A percentile compares a stretch with the other conserved stretches of the same genome.
Evolutionary conservation across 2,329 filamentous ascomycete genomes (phyloP).

Genomic region (Simplicillium aogashimaense): DNA sequence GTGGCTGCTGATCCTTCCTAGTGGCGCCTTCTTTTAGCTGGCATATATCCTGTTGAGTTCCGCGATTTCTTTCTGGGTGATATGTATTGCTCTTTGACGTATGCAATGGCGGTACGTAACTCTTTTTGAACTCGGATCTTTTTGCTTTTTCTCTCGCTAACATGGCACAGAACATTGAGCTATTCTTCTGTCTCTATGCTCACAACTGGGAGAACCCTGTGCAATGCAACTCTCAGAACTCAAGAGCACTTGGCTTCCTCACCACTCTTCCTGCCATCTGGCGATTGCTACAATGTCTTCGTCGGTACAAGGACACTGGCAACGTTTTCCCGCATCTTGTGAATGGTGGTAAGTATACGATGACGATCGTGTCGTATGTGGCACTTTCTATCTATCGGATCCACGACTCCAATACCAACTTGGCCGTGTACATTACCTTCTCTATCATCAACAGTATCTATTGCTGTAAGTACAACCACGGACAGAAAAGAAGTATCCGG

Average conservation of each 20-base stretch:
- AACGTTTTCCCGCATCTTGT: slow-evolving; percentile 87
- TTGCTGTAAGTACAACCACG: slow-evolving; percentile 58
- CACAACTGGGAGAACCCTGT: slow-evolving; percentile 61
- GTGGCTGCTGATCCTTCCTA: slow-evolving; percentile 23
- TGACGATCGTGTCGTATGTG: slow-evolving; percentile 72
- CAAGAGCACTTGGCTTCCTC: slow-evolving; percentile 78
- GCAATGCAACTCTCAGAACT: slow-evolving; percentile 79
- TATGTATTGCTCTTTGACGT: slow-evolving; percentile 94
- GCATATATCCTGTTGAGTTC: slow-evolving; percentile 89
- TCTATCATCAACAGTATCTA: slow-evolving; percentile 78
- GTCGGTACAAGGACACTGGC: slow-evolving; percentile 77
- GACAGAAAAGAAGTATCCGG: too few species aligned
- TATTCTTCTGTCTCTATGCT: slow-evolving; percentile 94
- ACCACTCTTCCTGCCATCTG: slow-evolving; percentile 75
- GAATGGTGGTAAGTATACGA: slow-evolving; percentile 85
- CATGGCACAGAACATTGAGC: slow-evolving; percentile 60
- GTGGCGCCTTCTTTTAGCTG: slow-evolving; percentile 79
- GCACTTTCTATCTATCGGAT: slow-evolving; percentile 79
- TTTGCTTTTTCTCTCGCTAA: slow-evolving; percentile 5
- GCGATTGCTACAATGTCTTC: slow-evolving; percentile 82
- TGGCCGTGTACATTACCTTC: slow-evolving; percentile 70
- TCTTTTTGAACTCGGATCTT: not conserved
- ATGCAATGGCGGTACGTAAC: slow-evolving; percentile 67
- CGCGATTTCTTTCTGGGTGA: slow-evolving; percentile 96
- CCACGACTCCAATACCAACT: slow-evolving; percentile 39